Evolutionary conservation across 768 basidiomycete species (phyloP).

Genomic region (Tylopilus balloui): DNA sequence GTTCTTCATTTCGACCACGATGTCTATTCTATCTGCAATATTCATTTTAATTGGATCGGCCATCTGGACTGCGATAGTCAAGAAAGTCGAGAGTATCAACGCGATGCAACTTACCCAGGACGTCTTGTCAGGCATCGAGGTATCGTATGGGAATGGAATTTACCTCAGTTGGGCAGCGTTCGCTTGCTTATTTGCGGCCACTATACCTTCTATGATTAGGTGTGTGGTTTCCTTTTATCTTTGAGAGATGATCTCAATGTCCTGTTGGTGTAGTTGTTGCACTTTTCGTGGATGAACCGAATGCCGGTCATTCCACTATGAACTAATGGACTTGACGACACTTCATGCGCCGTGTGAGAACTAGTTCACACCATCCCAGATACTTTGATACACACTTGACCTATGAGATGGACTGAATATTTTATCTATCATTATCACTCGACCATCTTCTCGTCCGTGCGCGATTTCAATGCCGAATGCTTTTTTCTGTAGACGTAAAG

Average conservation of each 20-base stretch:
- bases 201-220: constrained; percentile 77
- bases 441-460: background rate
- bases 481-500: too few relatives aligned
- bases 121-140: constrained; percentile 54
- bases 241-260: background rate
- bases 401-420: constrained; percentile 14
- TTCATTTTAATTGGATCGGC: constrained; percentile 65
- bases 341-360: constrained; percentile 4
- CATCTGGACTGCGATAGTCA: constrained; percentile 75
- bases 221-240: constrained; percentile 31
- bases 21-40: constrained; percentile 56
- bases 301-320: constrained; percentile 28
- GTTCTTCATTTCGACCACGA: constrained; percentile 62
- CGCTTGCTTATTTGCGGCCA: constrained; percentile 57
- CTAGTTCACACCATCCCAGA: constrained; percentile 4
- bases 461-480: background rate
- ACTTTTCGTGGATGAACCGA: constrained; percentile 63
- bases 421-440: constrained; percentile 23
- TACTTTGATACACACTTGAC: constrained; percentile 6
- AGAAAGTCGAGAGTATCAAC: constrained; percentile 60
- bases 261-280: constrained; percentile 56
- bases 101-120: constrained; percentile 38
- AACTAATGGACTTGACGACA: constrained; percentile 16
- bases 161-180: constrained; percentile 74
- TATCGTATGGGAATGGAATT: constrained; percentile 58